Conservation (phyloP, 2,329 filamentous ascomycete species). For the Nemania abortiva region DNA sequence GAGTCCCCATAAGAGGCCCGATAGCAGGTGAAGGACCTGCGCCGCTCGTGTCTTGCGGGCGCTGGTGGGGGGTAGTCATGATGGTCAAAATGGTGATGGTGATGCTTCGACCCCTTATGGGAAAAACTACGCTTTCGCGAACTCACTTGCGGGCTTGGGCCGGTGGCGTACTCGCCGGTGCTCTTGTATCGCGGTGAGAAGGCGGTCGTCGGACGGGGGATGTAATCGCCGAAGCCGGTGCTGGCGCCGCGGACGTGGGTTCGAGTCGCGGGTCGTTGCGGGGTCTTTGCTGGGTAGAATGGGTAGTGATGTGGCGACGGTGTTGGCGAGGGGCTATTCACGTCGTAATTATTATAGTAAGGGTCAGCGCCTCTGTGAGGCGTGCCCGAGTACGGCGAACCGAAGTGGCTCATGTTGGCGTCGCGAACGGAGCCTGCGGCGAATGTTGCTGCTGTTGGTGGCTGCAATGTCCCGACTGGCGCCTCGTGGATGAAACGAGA, state of each 20-base stretch:
- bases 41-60: constrained; percentile 63
- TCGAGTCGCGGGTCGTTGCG: constrained; percentile 67
- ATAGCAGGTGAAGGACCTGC: constrained; percentile 69
- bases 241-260: constrained; percentile 62
- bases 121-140: constrained; percentile 55
- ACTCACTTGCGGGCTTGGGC: constrained; percentile 70
- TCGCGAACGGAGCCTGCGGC: constrained; percentile 33
- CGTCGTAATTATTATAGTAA: constrained; percentile 66
- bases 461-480: constrained; percentile 42
- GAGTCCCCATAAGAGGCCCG: constrained; percentile 72
- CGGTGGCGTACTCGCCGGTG: constrained; percentile 72
- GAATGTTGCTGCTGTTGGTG: constrained; percentile 13
- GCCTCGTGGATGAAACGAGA: constrained; percentile 41
- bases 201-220: constrained; percentile 58
- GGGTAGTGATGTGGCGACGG: constrained; percentile 67
- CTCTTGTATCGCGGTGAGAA: constrained; percentile 73
- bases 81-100: constrained; percentile 30
- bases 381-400: constrained; percentile 62
- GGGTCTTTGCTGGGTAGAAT: constrained; percentile 60
- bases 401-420: constrained; percentile 56
- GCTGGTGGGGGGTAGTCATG: constrained; percentile 46
- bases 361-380: constrained; percentile 55
- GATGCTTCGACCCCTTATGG: constrained; percentile 52
- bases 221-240: constrained; percentile 56
- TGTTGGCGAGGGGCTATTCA: constrained; percentile 67